Conservation (phyloP, 768 basidiomycete genomes). For the Serendipita sp. region DNA sequence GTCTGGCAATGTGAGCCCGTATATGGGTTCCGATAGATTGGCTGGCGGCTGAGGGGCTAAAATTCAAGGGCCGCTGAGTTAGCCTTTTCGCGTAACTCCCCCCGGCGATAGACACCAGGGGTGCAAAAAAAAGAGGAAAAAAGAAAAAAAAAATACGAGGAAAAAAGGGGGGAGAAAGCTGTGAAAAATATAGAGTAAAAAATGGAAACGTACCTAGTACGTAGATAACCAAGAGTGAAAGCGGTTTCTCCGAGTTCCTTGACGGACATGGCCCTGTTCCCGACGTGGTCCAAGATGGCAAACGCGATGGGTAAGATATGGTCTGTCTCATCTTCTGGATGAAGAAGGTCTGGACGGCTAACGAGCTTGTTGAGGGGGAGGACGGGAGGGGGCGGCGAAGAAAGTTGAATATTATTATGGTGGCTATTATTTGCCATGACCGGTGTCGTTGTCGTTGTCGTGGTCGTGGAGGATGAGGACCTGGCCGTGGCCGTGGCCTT, state of each 20-base stretch:
- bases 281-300: background rate
- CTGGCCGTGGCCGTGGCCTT: background rate
- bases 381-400: background rate
- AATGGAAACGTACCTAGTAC: slow-evolving; percentile 47
- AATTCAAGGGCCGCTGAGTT: too few relatives aligned
- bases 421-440: background rate
- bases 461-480: background rate
- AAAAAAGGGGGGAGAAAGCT: background rate
- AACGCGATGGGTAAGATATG: background rate
- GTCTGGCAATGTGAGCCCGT: slow-evolving; percentile 53
- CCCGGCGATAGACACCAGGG: background rate
- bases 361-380: background rate
- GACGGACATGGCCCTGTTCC: slow-evolving; percentile 68
- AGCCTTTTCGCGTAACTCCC: too few relatives aligned
- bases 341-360: background rate
- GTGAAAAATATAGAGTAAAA: slow-evolving; percentile 3
- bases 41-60: slow-evolving; percentile 56
- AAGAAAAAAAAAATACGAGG: slow-evolving; percentile 8
- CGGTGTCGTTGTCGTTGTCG: background rate
- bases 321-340: background rate
- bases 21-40: slow-evolving; percentile 77
- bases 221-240: slow-evolving; percentile 44
- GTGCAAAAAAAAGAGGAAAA: slow-evolving; percentile 11
- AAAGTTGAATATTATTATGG: background rate
- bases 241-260: slow-evolving; percentile 68